Evolutionary conservation across 2,329 filamentous ascomycete species (phyloP), one percentile per base, ranked within the genome.

Genomic region (Pseudofabraea citricarpa): DNA sequence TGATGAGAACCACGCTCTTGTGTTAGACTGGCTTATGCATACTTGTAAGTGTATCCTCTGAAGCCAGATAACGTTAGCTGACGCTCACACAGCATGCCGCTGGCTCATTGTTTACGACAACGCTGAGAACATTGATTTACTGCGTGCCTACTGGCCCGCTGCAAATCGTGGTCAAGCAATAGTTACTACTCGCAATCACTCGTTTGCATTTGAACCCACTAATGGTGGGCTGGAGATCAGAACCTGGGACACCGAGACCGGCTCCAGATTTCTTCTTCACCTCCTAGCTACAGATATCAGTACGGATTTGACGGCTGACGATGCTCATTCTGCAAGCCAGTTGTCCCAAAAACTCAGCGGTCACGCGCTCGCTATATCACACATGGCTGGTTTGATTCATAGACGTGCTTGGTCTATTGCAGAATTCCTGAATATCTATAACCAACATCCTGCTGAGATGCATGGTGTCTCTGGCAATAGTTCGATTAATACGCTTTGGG

Each of bases 201-300:
- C 22, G 6, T 29, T 50, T 2, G 46, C 42, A 6, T 50, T 35
- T 26, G 31, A 50, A 12, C 39, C 35, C 5, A 33, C 48, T 10
- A 38, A 35, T 23, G 10, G 8, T 13, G 43, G 46, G 10, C 18
- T 49, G 21, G 47, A 49, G 27, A 36, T 49, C 10, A 9, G 32
- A 8, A 6, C 35, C 16, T 49, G 40, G 44, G 46, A 59, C 33
- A 44, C 22, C 7, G 21, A 44, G 61, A 65, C 41, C 48, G 48
- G 31, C 51, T 57, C 20, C 51, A 57, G 18, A 22, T 47, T 47
- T 23, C 23, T 47, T 27, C 24, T n/a, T n/a, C n/a, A n/a, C n/a
- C n/a, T n/a, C n/a, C n/a, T n/a, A n/a, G n/a, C n/a, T n/a, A n/a
- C n/a, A n/a, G n/a, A n/a, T n/a, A n/a, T n/a, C n/a, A n/a, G n/a